Base-by-base conservation (phyloP, 495 filamentous ascomycete genomes). In the Cladorrhinum samala region DNA sequence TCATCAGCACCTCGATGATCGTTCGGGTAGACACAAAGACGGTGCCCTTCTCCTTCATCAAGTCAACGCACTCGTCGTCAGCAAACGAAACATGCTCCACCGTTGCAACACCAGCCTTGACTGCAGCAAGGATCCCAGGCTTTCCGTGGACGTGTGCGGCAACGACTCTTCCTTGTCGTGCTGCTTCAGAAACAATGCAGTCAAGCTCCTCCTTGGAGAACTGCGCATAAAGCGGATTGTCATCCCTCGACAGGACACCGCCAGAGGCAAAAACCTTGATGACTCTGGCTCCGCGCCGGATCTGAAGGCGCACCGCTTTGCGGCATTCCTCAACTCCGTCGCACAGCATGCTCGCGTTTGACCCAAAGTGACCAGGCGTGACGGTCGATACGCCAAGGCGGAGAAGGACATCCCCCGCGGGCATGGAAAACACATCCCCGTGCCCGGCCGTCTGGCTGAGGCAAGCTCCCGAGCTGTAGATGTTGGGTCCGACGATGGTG, bases 61-160 rank as follows among this genome's bases (percentile, higher is more conserved):
- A 33, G n/a, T 64, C 61, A n/a, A 72, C 58, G 23, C 64, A 69
- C 58, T 80, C 76, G 24, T 76, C 65, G 49, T 77, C 74, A n/a
- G 66, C 56, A 47, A 66, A 69, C 33, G 58, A 62, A 18, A 71
- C 75, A 40, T 80, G 77, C 50, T 79, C 77, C 18, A 80, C 70
- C 0, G 69, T 77, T 42, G 54, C 59, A 11, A 72, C 72, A 5
- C 77, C 77, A 0, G 73, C 73, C 20, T 63, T 58, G 20, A 79
- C 57, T 4, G 74, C 74, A 6, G 72, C 73, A 53, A 80, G 11
- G 36, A 80, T 79, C 1, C 77, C 77, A 11, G 69, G 62, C 52
- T 78, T 79, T 2, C 77, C 76, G 42, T 77, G 75, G 18, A 68
- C 70, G 46, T 80, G 77, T 3, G 77, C 75, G 0, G 75, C 77